These are phyloP conservation scores for Hypoxylon sp. DNA, from an alignment of 2,329 filamentous ascomycete species.

Conservation along the genomic window DNA sequence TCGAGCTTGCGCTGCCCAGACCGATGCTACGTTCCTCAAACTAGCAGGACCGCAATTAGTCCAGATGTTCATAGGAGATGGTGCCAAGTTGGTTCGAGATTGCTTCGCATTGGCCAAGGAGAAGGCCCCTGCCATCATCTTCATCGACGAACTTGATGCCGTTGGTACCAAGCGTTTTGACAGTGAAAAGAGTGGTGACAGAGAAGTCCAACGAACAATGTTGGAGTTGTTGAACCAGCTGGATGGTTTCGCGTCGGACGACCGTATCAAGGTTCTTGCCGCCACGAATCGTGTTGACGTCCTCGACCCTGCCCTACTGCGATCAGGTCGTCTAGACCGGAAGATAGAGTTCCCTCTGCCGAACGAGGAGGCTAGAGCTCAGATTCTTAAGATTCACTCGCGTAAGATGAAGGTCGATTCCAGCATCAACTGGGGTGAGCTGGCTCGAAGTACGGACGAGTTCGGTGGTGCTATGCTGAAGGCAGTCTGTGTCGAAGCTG, in stretches of 20 bases:
- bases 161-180: slow-evolving; percentile 99
- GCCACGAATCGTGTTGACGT: slow-evolving; percentile 97
- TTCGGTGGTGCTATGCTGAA: slow-evolving; percentile 98
- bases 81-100: slow-evolving; percentile 96
- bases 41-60: slow-evolving; percentile 97
- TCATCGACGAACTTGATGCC: slow-evolving; percentile 98
- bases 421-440: slow-evolving; percentile 93
- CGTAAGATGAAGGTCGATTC: slow-evolving; percentile 98
- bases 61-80: slow-evolving; percentile 99
- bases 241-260: slow-evolving; percentile 96
- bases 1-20: slow-evolving; percentile 96
- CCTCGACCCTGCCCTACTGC: slow-evolving; percentile 89
- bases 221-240: slow-evolving; percentile 98
- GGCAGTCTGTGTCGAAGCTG: slow-evolving; percentile 97
- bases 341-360: slow-evolving; percentile 99
- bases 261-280: slow-evolving; percentile 95
- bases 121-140: slow-evolving; percentile 98
- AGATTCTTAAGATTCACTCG: slow-evolving; percentile 97
- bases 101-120: slow-evolving; percentile 98
- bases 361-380: slow-evolving; percentile 96
- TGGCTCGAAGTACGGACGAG: slow-evolving; percentile 97
- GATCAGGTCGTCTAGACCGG: slow-evolving; percentile 91
- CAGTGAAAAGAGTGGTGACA: slow-evolving; percentile 96
- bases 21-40: slow-evolving; percentile 98
- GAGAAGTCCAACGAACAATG: slow-evolving; percentile 99